These are phyloP conservation scores for Musa acuminata DNA, from an alignment of 176 grass and related monocot species.

Conservation along the genomic window DNA sequence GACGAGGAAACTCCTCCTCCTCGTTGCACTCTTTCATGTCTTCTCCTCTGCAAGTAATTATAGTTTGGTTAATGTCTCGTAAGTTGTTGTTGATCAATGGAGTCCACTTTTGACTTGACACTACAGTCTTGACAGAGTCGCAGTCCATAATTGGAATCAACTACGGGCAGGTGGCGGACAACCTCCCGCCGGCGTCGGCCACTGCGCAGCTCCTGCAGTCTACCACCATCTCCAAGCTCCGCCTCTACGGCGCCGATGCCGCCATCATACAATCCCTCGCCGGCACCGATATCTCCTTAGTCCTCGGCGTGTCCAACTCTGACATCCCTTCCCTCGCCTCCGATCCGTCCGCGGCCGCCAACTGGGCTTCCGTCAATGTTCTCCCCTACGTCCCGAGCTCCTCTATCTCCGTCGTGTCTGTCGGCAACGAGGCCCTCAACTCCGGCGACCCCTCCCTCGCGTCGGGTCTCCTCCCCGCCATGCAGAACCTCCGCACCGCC, in stretches of 20 bases:
- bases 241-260: constrained; percentile 1
- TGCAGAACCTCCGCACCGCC: constrained; percentile 3
- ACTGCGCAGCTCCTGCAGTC: neutral
- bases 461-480: neutral
- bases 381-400: neutral
- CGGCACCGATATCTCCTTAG: constrained; percentile 3
- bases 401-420: constrained; percentile 2
- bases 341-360: neutral
- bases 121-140: neutral
- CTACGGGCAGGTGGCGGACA: constrained; percentile 1
- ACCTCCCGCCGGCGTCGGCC: constrained; percentile 2
- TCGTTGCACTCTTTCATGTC: neutral
- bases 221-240: constrained; percentile 13
- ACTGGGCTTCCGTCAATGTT: neutral
- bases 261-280: neutral
- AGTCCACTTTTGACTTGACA: too few relatives aligned
- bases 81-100: neutral
- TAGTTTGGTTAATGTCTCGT: neutral
- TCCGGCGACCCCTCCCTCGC: neutral
- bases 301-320: neutral
- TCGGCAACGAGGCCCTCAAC: constrained; percentile 11
- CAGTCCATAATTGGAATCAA: constrained; percentile 1
- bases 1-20: neutral
- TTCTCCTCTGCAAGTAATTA: neutral
- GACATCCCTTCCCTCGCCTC: constrained; percentile 8